Base-by-base conservation (phyloP, 257 asterid species). In the Prunella vulgaris region DNA sequence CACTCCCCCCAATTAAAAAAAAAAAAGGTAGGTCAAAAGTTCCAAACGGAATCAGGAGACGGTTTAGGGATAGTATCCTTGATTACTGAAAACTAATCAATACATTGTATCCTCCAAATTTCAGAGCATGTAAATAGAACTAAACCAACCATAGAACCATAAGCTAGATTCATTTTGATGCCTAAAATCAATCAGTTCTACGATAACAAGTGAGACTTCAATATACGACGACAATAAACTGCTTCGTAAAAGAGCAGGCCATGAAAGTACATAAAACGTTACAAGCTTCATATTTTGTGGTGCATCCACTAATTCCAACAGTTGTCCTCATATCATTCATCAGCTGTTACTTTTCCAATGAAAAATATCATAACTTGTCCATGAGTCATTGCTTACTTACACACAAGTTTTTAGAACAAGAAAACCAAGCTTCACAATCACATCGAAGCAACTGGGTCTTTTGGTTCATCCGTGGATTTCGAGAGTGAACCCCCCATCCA, bases 401-500 rank as follows among this genome's bases (percentile, higher is more conserved):
- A 74, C 46, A 56, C 38, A 58, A 5, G 8, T 42, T 40, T 62
- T 63, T 40, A 59, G 71, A 40, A 48, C 7, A 9, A 65, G 21
- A 33, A 30, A 67, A 61, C 58, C 60, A 56, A 54, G 30, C 69
- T 68, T 65, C 35, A 3, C 4, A 38, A 80, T 89, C 78, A 92
- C 62, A 89, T 84, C 9, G 96, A 86, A 66, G 96, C 87, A 72
- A 90, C 91, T 72, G 83, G 78, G 54, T 64, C 75, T 66, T 81
- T 77, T 0, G 80, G 72, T 38, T 76, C 77, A 10, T 77, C 32
- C 4, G 77, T 62, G 20, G 48, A 44, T 59, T 68, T 69, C 10
- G 87, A 71, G 68, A 92, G 95, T 1, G 96, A 82, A 48, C 90
- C 89, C 30, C 74, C 32, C 82, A 81, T 87, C 98, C 98, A 92